These are phyloP conservation scores for Penicillium sp. DNA, from an alignment of 2,329 filamentous ascomycete species.

Conservation along the genomic window DNA sequence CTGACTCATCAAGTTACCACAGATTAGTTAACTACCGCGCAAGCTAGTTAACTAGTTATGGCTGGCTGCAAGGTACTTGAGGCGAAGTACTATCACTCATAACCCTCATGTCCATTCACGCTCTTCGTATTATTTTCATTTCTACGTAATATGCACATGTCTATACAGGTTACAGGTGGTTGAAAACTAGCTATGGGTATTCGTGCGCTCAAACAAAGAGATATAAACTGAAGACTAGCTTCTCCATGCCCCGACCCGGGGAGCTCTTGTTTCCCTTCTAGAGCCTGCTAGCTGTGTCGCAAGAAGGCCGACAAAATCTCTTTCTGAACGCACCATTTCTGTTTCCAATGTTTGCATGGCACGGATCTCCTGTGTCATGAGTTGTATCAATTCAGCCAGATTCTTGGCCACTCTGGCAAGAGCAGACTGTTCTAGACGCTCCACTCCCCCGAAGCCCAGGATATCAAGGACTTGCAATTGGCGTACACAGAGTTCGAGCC, in stretches of 20 bases:
- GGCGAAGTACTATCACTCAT: not conserved
- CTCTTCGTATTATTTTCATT: not conserved
- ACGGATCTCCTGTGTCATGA: slow-evolving; percentile 41
- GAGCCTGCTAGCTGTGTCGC: slow-evolving; percentile 27
- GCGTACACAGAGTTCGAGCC: slow-evolving; percentile 37
- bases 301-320: slow-evolving; percentile 32
- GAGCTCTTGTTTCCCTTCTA: slow-evolving; percentile 10
- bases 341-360: slow-evolving; percentile 38
- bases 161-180: not conserved
- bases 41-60: too few species aligned
- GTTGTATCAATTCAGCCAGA: slow-evolving; percentile 31
- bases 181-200: not conserved
- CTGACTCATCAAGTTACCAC: not conserved
- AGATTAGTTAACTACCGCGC: not conserved
- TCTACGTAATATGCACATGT: not conserved
- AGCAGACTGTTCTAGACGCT: slow-evolving; percentile 31
- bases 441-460: slow-evolving; percentile 28
- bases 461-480: slow-evolving; percentile 42
- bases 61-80: not conserved
- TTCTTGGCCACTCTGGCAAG: slow-evolving; percentile 31
- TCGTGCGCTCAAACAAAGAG: not conserved
- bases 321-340: slow-evolving; percentile 38
- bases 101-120: not conserved
- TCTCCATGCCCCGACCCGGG: slow-evolving; percentile 32
- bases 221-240: not conserved